A percentile compares a stretch with the other conserved stretches of the same genome.
These are phyloP conservation scores for Gloeophyllum trabeum DNA, from an alignment of 768 basidiomycete genomes.

Conservation along the genomic window DNA sequence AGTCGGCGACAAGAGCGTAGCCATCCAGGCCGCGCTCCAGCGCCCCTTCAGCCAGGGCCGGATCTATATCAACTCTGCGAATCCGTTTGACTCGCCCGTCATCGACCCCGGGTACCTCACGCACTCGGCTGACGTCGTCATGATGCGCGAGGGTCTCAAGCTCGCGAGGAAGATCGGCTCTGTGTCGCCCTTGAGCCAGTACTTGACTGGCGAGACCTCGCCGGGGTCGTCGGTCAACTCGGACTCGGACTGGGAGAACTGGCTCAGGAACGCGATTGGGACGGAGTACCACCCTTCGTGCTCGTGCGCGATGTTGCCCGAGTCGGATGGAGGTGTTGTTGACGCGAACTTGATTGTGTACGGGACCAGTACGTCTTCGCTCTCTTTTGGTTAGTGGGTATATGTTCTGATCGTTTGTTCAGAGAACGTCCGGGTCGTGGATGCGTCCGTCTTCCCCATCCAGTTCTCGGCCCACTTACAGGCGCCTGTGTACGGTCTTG, in stretches of 20 bases:
- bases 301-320: constrained; percentile 48
- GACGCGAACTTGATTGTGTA: constrained; percentile 44
- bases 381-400: not conserved
- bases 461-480: constrained; percentile 35
- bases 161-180: constrained; percentile 44
- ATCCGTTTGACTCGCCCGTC: constrained; percentile 45
- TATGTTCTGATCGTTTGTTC: constrained; percentile 1
- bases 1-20: constrained; percentile 24
- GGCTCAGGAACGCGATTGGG: constrained; percentile 28
- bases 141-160: constrained; percentile 46
- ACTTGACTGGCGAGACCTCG: constrained; percentile 31
- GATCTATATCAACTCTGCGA: constrained; percentile 46
- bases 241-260: constrained; percentile 47
- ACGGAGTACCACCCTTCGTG: constrained; percentile 55
- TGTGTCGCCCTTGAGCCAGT: constrained; percentile 35
- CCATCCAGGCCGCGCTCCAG: constrained; percentile 58
- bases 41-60: constrained; percentile 56
- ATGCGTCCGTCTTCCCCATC: constrained; percentile 47
- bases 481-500: constrained; percentile 29
- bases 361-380: constrained; percentile 24
- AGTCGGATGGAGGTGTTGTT: constrained; percentile 43
- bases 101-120: constrained; percentile 61
- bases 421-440: constrained; percentile 46
- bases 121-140: constrained; percentile 40
- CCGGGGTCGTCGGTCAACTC: constrained; percentile 39